A percentile compares a stretch with the other conserved stretches of the same genome.
These are phyloP conservation scores for Cryptococcus sp. DNA, from an alignment of 1,284 basidiomycete genomes.

Conservation along the genomic window DNA sequence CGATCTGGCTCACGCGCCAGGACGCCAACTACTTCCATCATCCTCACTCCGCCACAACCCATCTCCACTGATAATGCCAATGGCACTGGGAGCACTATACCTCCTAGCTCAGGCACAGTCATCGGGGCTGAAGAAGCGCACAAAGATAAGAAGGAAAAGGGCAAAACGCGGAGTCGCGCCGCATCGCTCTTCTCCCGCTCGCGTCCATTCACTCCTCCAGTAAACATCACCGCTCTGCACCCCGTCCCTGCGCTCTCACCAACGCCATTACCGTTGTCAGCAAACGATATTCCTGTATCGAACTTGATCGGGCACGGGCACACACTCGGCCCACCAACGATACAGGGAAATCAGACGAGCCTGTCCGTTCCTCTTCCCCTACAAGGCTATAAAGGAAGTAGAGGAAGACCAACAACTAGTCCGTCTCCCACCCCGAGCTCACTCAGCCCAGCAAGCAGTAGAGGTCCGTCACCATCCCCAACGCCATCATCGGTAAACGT, in stretches of 20 bases:
- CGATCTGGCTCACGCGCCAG: slow-evolving; percentile 7
- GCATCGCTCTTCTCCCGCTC: slow-evolving; percentile 21
- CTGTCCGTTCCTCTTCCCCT: too few species aligned
- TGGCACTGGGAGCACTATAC: too few species aligned
- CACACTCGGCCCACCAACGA: neutral
- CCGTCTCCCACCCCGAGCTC: too few species aligned
- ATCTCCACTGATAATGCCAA: too few species aligned
- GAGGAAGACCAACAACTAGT: too few species aligned
- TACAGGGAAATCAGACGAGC: neutral
- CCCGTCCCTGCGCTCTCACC: slow-evolving; percentile 10
- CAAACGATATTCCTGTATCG: neutral
- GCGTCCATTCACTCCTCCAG: slow-evolving; percentile 26
- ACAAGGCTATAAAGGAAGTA: too few species aligned
- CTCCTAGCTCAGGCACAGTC: neutral
- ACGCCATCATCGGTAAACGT: too few species aligned
- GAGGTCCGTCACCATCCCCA: too few species aligned
- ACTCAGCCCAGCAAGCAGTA: too few species aligned
- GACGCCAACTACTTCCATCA: neutral
- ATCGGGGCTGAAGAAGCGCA: neutral
- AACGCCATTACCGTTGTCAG: neutral
- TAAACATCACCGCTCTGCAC: slow-evolving; percentile 16
- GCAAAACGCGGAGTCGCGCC: slow-evolving; percentile 14
- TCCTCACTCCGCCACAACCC: too few species aligned
- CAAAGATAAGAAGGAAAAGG: slow-evolving; percentile 9
- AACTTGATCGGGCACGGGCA: neutral